Percentiles rank a stretch among this genome's conserved stretches.
Conservation (phyloP, 1,284 basidiomycete species). For the Waitea zeae region DNA sequence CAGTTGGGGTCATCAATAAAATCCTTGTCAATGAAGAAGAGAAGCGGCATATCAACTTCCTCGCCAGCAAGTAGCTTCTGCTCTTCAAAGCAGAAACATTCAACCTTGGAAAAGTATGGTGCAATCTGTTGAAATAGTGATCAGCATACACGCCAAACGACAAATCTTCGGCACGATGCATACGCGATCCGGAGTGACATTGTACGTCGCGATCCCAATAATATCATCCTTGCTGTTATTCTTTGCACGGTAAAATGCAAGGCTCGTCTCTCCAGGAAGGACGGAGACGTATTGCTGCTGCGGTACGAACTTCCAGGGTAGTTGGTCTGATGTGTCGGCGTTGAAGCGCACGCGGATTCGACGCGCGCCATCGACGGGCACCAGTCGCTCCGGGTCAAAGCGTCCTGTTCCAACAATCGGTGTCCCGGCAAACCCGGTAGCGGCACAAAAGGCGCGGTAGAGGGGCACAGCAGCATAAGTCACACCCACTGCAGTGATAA, state of each 20-base stretch:
- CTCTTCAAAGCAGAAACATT: slow-evolving; percentile 99
- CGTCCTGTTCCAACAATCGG: slow-evolving; percentile 75
- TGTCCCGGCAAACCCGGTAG: slow-evolving; percentile 93
- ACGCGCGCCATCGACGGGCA: slow-evolving; percentile 50
- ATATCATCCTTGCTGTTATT: slow-evolving; percentile 79
- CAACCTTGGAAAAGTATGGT: slow-evolving; percentile 98
- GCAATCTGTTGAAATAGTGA: slow-evolving; percentile 48
- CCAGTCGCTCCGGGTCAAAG: slow-evolving; percentile 69
- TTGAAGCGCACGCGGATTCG: slow-evolving; percentile 94
- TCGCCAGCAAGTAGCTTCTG: slow-evolving; percentile 90
- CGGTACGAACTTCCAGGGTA: slow-evolving; percentile 90
- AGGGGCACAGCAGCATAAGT: slow-evolving; percentile 95
- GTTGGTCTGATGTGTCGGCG: slow-evolving; percentile 74
- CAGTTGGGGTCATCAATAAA: slow-evolving; percentile 85
- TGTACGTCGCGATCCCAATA: slow-evolving; percentile 98
- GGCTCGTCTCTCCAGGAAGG: slow-evolving; percentile 87
- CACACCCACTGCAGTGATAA: slow-evolving; percentile 67
- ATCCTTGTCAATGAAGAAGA: slow-evolving; percentile 98
- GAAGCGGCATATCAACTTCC: slow-evolving; percentile 94
- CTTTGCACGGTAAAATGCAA: slow-evolving; percentile 94
- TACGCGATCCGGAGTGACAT: slow-evolving; percentile 85
- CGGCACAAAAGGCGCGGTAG: slow-evolving; percentile 95
- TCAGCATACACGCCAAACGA: no score
- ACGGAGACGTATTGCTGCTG: slow-evolving; percentile 85
- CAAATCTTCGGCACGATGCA: slow-evolving; percentile 11